Evolutionary conservation across 192 early-diverging fungal genomes (phyloP).

Genomic region (Coemansia sp.): DNA sequence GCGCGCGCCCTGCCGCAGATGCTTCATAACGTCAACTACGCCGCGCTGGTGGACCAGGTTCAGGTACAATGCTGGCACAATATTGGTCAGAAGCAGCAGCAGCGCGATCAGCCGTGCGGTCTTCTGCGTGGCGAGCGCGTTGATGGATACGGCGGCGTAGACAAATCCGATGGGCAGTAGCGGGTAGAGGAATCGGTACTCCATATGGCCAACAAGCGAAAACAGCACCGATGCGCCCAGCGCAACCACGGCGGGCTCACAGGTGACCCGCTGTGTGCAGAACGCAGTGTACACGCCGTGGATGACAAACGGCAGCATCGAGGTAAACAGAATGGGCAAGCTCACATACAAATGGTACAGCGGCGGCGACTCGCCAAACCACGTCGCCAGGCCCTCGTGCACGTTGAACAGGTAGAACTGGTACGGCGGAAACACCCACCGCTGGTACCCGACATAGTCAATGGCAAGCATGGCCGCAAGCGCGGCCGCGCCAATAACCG

Average conservation of each 20-base stretch:
- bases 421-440: slow-evolving; percentile 67
- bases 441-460: slow-evolving; percentile 68
- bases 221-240: slow-evolving; percentile 59
- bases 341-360: slow-evolving; percentile 89
- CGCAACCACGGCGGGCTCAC: slow-evolving; percentile 41
- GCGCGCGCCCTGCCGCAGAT: slow-evolving; percentile 55
- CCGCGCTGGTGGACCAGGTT: slow-evolving; percentile 85
- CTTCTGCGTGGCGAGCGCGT: slow-evolving; percentile 37
- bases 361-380: slow-evolving; percentile 89
- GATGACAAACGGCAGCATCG: slow-evolving; percentile 65
- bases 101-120: slow-evolving; percentile 7
- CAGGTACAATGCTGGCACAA: slow-evolving; percentile 66
- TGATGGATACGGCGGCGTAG: slow-evolving; percentile 51
- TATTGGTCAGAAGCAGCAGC: slow-evolving; percentile 60
- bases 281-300: slow-evolving; percentile 50
- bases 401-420: slow-evolving; percentile 85
- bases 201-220: slow-evolving; percentile 82
- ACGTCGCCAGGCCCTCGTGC: slow-evolving; percentile 68
- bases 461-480: slow-evolving; percentile 53
- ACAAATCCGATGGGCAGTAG: slow-evolving; percentile 64
- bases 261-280: neutral
- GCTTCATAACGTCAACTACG: slow-evolving; percentile 80
- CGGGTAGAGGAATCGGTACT: slow-evolving; percentile 91
- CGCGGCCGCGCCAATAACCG: slow-evolving; percentile 34
- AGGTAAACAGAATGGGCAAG: slow-evolving; percentile 70